Percentiles rank a stretch among this genome's conserved stretches.
Conservation (phyloP, 2,329 filamentous ascomycete species). For the Botrytis galanthina region DNA sequence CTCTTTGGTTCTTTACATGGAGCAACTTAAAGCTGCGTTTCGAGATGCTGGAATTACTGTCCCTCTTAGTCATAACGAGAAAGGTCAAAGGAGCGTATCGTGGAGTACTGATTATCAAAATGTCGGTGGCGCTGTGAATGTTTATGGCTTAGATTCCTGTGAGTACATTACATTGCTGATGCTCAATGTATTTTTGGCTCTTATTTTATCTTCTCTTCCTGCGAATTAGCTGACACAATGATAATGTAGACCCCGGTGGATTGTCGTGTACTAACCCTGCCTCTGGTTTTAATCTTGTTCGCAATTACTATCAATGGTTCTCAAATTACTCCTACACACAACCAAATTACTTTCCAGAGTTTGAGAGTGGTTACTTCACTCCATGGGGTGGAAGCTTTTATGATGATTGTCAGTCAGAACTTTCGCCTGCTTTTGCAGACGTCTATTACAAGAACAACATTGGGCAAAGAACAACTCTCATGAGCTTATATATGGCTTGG, state of each 20-base stretch:
- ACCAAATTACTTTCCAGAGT: constrained; percentile 52
- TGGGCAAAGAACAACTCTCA: constrained; percentile 48
- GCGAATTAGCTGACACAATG: neutral
- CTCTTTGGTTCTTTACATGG: constrained; percentile 51
- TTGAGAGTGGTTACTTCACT: constrained; percentile 54
- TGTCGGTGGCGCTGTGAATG: constrained; percentile 53
- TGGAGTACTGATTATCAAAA: constrained; percentile 56
- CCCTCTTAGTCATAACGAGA: constrained; percentile 51
- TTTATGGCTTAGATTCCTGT: constrained; percentile 48
- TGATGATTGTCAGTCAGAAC: constrained; percentile 48
- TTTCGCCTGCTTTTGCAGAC: constrained; percentile 49
- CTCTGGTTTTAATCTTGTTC: constrained; percentile 49
- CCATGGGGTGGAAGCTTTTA: constrained; percentile 53
- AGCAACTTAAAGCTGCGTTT: constrained; percentile 49
- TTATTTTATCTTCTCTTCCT: neutral
- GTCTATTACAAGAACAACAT: constrained; percentile 58
- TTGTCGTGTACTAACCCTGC: constrained; percentile 50
- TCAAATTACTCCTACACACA: constrained; percentile 54
- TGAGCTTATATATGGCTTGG: constrained; percentile 52
- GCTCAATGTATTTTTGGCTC: neutral
- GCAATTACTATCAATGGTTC: constrained; percentile 57
- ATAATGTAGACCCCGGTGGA: constrained; percentile 42
- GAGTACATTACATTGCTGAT: neutral
- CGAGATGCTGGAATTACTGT: constrained; percentile 48
- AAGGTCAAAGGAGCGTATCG: constrained; percentile 47